phyloP scores from a whole-genome alignment of 768 basidiomycete genomes.

The Agaricus subrufescens region DNA sequence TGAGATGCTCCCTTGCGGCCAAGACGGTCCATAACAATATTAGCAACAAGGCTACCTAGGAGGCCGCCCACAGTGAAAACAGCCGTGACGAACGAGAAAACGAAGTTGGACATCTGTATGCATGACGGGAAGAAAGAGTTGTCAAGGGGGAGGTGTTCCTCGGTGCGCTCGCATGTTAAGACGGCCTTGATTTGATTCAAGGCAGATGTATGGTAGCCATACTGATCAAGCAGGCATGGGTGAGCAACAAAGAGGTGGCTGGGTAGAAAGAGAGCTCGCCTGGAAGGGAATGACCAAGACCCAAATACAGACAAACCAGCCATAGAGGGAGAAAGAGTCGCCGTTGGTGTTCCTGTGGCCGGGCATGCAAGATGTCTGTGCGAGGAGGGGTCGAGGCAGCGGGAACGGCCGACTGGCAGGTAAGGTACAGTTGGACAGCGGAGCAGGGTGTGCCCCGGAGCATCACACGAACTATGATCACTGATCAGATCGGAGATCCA shows the following conservation, averaged over 20 bases:
- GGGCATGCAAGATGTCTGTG: constrained; percentile 10
- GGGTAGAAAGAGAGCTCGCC: constrained; percentile 23
- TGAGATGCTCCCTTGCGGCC: constrained; percentile 70
- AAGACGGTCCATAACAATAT: constrained; percentile 60
- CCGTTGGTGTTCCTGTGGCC: constrained; percentile 8
- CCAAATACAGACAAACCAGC: constrained; percentile 67
- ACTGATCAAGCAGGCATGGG: constrained; percentile 31
- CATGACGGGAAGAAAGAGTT: constrained; percentile 57
- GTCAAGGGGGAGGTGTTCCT: constrained; percentile 16
- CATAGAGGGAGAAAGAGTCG: constrained; percentile 50
- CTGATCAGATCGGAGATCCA: too few relatives aligned
- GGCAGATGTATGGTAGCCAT: constrained; percentile 91
- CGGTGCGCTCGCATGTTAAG: constrained; percentile 57
- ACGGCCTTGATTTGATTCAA: constrained; percentile 85
- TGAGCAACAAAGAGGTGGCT: background rate
- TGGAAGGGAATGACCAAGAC: constrained; percentile 59
- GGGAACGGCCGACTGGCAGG: too few relatives aligned
- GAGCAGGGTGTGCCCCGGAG: too few relatives aligned
- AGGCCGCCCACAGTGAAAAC: constrained; percentile 88
- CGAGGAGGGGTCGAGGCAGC: background rate
- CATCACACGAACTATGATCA: too few relatives aligned
- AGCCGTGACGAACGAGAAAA: constrained; percentile 81
- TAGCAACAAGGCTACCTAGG: constrained; percentile 66
- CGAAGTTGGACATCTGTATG: constrained; percentile 71
- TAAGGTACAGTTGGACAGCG: too few relatives aligned